Conservation (phyloP, 305 asterid genomes). For the Fraxinus velutina region DNA sequence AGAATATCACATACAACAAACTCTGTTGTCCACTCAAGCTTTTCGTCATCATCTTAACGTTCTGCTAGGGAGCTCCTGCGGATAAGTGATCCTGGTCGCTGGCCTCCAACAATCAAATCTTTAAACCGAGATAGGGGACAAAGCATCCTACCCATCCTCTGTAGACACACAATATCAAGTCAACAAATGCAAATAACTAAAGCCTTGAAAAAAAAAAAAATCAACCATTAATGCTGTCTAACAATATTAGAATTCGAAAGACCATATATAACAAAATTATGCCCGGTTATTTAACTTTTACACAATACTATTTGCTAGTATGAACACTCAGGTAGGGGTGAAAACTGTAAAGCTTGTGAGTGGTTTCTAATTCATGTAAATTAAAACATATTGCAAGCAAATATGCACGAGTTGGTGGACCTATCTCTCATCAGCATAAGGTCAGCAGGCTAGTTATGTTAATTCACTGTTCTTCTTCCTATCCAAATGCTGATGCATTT, state of each 20-base stretch:
- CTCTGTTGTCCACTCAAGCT: background rate
- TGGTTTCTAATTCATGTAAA: background rate
- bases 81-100: conserved; percentile 28
- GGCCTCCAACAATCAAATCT: conserved; percentile 30
- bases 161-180: conserved; percentile 13
- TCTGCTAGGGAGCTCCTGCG: conserved; percentile 26
- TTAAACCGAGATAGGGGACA: conserved; percentile 44
- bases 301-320: background rate
- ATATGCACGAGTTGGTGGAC: background rate
- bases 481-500: background rate
- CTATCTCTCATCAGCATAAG: background rate
- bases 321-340: background rate
- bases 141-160: conserved; percentile 35
- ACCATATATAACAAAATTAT: background rate
- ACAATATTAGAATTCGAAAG: background rate
- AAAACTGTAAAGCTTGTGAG: background rate
- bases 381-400: background rate
- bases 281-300: background rate
- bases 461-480: background rate
- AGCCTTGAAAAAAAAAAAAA: background rate
- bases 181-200: background rate
- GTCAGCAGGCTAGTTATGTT: background rate
- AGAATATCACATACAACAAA: background rate
- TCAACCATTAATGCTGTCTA: background rate
- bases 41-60: conserved; percentile 24